A percentile compares a stretch with the other conserved stretches of the same genome.
These are phyloP conservation scores for Camptophora hylomeconis DNA, from an alignment of 2,329 filamentous ascomycete genomes.

Conservation along the genomic window DNA sequence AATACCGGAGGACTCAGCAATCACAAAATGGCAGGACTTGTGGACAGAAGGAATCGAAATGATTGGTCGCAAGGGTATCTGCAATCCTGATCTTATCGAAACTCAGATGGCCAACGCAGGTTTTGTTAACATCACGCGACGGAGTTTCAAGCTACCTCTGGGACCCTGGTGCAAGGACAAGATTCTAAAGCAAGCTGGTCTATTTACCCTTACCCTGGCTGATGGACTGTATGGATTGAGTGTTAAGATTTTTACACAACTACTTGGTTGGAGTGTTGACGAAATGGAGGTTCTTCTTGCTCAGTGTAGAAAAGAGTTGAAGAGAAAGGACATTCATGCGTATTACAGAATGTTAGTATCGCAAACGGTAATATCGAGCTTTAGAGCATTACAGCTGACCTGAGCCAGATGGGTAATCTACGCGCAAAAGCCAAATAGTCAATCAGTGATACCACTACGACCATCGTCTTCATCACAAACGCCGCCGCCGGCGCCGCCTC, in stretches of 20 bases:
- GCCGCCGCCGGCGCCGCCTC: too few relatives aligned
- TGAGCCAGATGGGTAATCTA: too few relatives aligned
- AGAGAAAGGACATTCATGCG: constrained; percentile 5
- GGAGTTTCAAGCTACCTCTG: constrained; percentile 12
- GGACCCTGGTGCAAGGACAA: constrained; percentile 21
- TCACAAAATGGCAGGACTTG: constrained; percentile 8
- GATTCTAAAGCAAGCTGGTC: constrained; percentile 17
- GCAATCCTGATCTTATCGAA: constrained; percentile 5
- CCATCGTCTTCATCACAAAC: too few relatives aligned
- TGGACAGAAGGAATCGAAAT: constrained; percentile 8
- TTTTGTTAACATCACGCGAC: constrained; percentile 7
- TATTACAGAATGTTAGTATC: constrained; percentile 8
- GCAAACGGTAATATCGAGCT: too few relatives aligned
- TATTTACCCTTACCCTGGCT: constrained; percentile 7
- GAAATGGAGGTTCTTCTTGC: constrained; percentile 16
- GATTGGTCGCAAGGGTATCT: constrained; percentile 5
- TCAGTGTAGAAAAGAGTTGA: constrained; percentile 9
- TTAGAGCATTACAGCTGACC: too few relatives aligned
- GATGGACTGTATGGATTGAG: constrained; percentile 10
- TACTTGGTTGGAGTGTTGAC: constrained; percentile 18
- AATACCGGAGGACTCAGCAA: constrained; percentile 5
- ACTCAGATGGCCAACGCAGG: constrained; percentile 7
- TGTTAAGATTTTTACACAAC: constrained; percentile 14
- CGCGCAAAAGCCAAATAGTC: too few relatives aligned
- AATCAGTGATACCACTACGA: too few relatives aligned